Base-by-base conservation (phyloP, 768 basidiomycete species). In the Lyophyllum atratum region DNA sequence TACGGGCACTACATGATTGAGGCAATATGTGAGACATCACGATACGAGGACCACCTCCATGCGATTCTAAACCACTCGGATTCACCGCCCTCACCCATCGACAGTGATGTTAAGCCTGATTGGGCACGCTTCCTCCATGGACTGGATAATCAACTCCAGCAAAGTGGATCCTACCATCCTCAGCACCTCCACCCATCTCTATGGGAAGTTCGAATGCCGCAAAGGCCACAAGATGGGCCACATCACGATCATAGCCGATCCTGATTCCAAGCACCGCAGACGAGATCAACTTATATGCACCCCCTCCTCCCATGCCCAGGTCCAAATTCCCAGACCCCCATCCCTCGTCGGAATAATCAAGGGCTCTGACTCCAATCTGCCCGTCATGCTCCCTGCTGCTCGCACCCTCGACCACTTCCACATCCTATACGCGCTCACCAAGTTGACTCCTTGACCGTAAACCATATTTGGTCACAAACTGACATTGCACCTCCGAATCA, bases 1-100 rank as follows among this genome's bases (percentile, higher is more conserved):
- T 98, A 95, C 8, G 97, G 96, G 0, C 97, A 99, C 70, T 96
- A 98, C 73, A 97, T 95, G 26, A 98, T 98, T 67, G 97, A 98
- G 75, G 95, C 96, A n/a, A n/a, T n/a, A 0, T 98, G 95, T 71
- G 81, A 93, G 63, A 92, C 94, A 2, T 98, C 96, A 2, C 97
- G 98, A 74, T 99, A 92, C 74, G 93, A 94, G 71, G 97, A 98
- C 64, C 97, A 98, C 71, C 87, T 98, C 49, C 93, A 95, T 31
- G 92, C 95, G 19, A 95, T 99, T 70, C 85, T 98, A 14, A 83
- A 82, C 34, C 95, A 7, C 81, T 98, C 19, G 96, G 95, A 25
- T 92, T 90, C 4, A 94, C 95, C 0, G 77, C 84, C 0, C 84
- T 98, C 55, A 92, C 1, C 90, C 93, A 0, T 86, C 90, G 0